Base-by-base conservation (phyloP, 2,329 filamentous ascomycete genomes). In the Ramichloridium luteum region DNA sequence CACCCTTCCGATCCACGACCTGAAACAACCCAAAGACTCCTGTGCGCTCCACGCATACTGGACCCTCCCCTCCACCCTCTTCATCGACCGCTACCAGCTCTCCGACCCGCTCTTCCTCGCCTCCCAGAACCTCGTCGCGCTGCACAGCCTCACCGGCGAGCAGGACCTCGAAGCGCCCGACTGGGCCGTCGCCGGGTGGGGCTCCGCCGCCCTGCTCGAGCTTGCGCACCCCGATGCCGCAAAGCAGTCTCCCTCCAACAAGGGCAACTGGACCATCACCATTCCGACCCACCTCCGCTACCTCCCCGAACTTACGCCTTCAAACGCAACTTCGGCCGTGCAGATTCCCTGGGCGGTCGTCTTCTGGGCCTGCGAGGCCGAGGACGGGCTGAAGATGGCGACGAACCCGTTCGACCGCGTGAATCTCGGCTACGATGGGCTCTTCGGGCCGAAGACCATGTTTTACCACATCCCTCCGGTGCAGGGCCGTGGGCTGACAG, bases 81-180 rank as follows among this genome's bases (percentile, higher is more conserved):
- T 96, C 57, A 73, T 80, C 23, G 88, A 96, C 61, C 77, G 77
- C 49, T 92, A 93, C 58, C 84, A 93, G 56, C 70, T 94, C 38
- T 66, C 64, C 14, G 81, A 86, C 53, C 58, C 70, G 0, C 66
- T 93, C 4, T 90, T 92, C 58, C 68, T 93, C 16, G 57, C 72
- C 3, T 86, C 83, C 1, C 84, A 93, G 48, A 83, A 92, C 49
- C 67, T 94, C 13, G 64, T 68, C 2, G 63, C 70, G 2, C 60
- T 92, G 25, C 74, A 68, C 27, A 73, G 78, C 41, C 68, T 83
- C 10, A 75, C 74, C 15, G 71, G 80, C 9, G 81, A 83, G 13
- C 80, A 86, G 5, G 86, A 96, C 45, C 75, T 96, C 32, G 88
- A 96, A 60, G 85, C 84, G 1, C 88, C 88, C 1, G 78, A 79